Conservation (phyloP, 106 monocot genomes). For the Phalaenopsis equestris region DNA sequence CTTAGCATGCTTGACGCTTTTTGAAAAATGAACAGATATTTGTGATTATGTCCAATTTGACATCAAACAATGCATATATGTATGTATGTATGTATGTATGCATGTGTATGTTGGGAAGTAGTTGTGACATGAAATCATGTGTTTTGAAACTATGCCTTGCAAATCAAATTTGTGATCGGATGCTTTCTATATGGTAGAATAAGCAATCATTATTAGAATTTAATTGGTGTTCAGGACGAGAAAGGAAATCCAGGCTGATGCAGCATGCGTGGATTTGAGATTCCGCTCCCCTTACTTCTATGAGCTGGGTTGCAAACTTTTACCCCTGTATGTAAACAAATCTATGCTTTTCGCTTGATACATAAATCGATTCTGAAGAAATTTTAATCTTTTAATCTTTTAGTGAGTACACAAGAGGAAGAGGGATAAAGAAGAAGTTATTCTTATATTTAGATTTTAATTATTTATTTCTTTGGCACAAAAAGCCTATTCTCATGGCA, state of each 20-base stretch:
- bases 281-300: slow-evolving; percentile 78
- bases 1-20: not conserved
- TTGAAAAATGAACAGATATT: not conserved
- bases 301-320: slow-evolving; percentile 84
- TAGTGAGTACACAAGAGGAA: not conserved
- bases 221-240: slow-evolving; percentile 23
- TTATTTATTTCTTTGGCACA: no score
- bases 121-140: no score
- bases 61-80: no score
- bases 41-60: not conserved
- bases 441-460: no score
- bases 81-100: no score
- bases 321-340: slow-evolving; percentile 47
- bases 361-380: not conserved
- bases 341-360: not conserved
- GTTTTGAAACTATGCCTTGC: not conserved
- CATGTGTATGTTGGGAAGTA: no score
- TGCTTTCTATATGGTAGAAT: not conserved
- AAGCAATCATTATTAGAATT: not conserved
- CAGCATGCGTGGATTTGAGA: slow-evolving; percentile 79
- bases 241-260: slow-evolving; percentile 93
- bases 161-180: not conserved
- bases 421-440: not conserved
- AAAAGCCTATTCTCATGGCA: not conserved
- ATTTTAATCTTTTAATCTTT: not conserved